Evolutionary conservation across 768 basidiomycete species (phyloP), one percentile per base, ranked within the genome.

Genomic region (Boletus rubescentipes): DNA sequence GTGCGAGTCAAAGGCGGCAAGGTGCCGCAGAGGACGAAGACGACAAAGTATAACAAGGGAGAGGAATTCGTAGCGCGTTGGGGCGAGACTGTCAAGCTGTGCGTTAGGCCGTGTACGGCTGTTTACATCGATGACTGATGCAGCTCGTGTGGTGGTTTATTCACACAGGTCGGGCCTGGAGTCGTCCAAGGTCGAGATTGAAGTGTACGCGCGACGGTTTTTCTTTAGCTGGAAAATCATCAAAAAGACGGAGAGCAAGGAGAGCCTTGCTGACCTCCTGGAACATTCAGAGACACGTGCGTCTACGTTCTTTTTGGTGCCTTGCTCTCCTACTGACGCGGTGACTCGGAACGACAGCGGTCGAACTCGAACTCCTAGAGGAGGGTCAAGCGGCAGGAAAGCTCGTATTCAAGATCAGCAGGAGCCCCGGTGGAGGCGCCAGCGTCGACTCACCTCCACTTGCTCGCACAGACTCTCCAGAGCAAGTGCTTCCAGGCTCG

Each of bases 191-290:
- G 57, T 69, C n/a, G 70, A 72, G 46, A 68, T 69, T 21, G 70
- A 69, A 42, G 70, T 69, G 15, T 72, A 64, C 8, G 68, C 68
- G 3, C 63, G 68, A 11, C 46, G 66, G 3, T 69, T 71, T 31
- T 70, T 70, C 49, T 69, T 68, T 14, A 70, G 41, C 46, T 69
- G 68, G 59, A 69, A 72, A 34, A 8, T 70, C 55, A 68, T 69
- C 53, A 69, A 69, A 54, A 72, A 66, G 57, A 69, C 68, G 31
- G 68, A 69, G 53, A 72, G 60, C 38, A 72, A 62, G 40, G 68
- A 70, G 53, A 70, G 64, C 31, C 51, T 69, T 2, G 68, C 63
- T 2, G 68, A 69, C 47, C 49, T 69, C 11, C 68, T 70, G n/a
- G 70, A 70, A 26, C 68, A 72, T 23, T 46, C 60, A 1, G 70